Conservation (phyloP, 78 protist genomes). For the Dictyostelium firmibasis region DNA sequence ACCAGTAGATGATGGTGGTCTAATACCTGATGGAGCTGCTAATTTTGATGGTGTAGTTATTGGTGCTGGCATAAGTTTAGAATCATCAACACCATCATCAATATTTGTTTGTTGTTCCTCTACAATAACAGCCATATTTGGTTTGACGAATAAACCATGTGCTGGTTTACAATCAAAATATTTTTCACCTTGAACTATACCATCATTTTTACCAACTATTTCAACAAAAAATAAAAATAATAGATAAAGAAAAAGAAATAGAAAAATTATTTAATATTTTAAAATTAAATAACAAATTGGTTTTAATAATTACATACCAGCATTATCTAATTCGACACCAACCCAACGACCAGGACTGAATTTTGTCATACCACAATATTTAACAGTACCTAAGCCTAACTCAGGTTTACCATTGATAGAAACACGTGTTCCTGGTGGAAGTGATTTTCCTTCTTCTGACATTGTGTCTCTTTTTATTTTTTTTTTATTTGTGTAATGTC, state of each 20-base stretch:
- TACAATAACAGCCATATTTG: slow-evolving; percentile 15
- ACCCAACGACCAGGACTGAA: slow-evolving; percentile 83
- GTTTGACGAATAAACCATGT: slow-evolving; percentile 80
- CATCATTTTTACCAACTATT: slow-evolving; percentile 74
- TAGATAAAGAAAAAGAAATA: too few species aligned
- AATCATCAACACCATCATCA: slow-evolving; percentile 8
- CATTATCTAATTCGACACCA: slow-evolving; percentile 78
- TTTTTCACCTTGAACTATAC: slow-evolving; percentile 73
- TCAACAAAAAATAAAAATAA: not conserved
- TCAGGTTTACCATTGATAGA: slow-evolving; percentile 54
- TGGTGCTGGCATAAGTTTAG: slow-evolving; percentile 41
- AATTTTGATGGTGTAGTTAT: slow-evolving; percentile 30
- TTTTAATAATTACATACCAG: slow-evolving; percentile 4
- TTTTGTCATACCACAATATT: slow-evolving; percentile 76
- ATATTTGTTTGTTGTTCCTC: not conserved
- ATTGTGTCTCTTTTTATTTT: not conserved
- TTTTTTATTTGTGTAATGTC: not conserved
- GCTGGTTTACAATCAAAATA: slow-evolving; percentile 68
- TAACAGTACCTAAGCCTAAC: slow-evolving; percentile 66
- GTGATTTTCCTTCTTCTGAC: slow-evolving; percentile 40
- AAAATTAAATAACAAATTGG: not conserved
- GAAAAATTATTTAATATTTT: not conserved
- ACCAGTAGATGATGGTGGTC: slow-evolving; percentile 68
- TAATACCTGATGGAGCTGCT: not conserved
- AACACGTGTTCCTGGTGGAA: slow-evolving; percentile 50